A percentile compares a stretch with the other conserved stretches of the same genome.
phyloP scores from a whole-genome alignment of 345 rosid genomes.

The Gossypium anomalum region DNA sequence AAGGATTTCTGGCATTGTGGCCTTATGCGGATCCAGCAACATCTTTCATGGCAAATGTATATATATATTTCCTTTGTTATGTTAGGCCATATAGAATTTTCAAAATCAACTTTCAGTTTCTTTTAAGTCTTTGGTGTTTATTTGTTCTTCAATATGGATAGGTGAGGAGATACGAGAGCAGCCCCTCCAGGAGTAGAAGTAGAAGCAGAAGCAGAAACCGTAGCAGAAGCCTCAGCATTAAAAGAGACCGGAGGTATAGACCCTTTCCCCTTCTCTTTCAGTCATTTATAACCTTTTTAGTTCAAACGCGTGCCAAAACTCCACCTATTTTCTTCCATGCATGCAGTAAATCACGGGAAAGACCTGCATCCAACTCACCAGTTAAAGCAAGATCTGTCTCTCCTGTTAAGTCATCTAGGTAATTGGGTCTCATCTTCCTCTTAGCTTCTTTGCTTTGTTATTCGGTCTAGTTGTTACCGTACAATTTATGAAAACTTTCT shows the following conservation, averaged over 20 bases:
- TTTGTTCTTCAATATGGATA: conserved; percentile 18
- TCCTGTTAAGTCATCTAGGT: conserved; percentile 59
- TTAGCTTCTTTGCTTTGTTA: background rate
- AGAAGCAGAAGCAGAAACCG: conserved; percentile 48
- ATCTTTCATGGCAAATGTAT: background rate
- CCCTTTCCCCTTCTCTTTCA: background rate
- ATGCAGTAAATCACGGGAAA: conserved; percentile 21
- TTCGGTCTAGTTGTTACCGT: background rate
- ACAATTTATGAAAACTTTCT: background rate
- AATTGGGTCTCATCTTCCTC: background rate
- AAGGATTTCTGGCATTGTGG: background rate
- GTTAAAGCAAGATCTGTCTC: conserved; percentile 72
- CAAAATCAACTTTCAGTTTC: background rate
- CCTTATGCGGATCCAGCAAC: background rate
- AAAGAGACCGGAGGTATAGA: conserved; percentile 52
- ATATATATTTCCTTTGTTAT: background rate
- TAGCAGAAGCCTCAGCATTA: conserved; percentile 52
- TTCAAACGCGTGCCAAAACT: background rate
- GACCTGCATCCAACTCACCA: conserved; percentile 52
- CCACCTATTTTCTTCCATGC: background rate
- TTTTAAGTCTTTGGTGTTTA: background rate
- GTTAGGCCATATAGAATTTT: background rate
- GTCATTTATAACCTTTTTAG: background rate
- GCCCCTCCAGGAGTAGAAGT: conserved; percentile 59
- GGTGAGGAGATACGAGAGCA: conserved; percentile 62